Conservation (phyloP, 2,329 filamentous ascomycete genomes). For the Didymella arachidicola region DNA sequence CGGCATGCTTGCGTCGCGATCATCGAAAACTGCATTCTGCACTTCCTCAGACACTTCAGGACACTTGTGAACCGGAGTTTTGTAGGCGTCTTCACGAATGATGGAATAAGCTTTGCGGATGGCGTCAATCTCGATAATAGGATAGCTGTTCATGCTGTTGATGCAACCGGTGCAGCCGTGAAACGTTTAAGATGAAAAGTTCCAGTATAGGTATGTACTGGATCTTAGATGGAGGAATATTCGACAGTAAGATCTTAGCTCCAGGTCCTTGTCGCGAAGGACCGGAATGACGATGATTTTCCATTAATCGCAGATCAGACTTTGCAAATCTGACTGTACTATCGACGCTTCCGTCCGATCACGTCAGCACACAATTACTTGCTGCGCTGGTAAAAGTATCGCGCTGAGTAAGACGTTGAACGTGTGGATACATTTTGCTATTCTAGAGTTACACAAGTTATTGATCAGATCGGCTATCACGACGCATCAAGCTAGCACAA, state of each 20-base stretch:
- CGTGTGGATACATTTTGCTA: neutral
- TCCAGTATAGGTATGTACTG: neutral
- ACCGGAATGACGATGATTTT: neutral
- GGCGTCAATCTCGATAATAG: neutral
- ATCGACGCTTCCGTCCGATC: neutral
- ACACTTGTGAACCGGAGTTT: slow-evolving; percentile 1
- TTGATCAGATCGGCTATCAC: neutral
- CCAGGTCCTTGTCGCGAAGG: neutral
- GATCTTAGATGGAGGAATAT: neutral
- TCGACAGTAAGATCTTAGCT: neutral
- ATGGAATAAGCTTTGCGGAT: slow-evolving; percentile 1
- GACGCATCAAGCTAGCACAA: neutral
- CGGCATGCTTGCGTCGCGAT: neutral
- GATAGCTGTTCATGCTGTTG: slow-evolving; percentile 4
- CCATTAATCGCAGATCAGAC: neutral
- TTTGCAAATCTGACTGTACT: neutral
- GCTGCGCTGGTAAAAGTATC: neutral
- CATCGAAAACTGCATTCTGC: slow-evolving; percentile 1
- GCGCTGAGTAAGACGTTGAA: neutral
- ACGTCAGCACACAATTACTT: slow-evolving; percentile 1
- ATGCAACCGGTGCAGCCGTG: slow-evolving; percentile 1
- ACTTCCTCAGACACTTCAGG: neutral
- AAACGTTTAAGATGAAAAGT: neutral
- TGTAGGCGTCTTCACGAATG: neutral
- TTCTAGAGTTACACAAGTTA: neutral